A percentile compares a stretch with the other conserved stretches of the same genome.
phyloP scores from a whole-genome alignment of 2,329 filamentous ascomycete genomes.

The Lachnellula subtilissima region DNA sequence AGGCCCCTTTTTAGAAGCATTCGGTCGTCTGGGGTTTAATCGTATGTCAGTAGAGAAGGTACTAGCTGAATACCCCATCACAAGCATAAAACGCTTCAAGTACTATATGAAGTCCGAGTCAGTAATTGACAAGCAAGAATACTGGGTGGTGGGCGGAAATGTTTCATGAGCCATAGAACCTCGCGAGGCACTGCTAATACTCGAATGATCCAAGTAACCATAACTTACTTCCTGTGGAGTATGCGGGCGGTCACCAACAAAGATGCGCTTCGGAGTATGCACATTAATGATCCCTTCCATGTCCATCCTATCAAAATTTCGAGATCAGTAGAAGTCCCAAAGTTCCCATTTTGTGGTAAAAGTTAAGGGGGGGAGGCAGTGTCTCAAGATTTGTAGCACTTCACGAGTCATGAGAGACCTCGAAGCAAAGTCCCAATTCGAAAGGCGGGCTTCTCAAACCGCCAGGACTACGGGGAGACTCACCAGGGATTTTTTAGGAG shows the following conservation, averaged over 20 bases:
- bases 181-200: too few relatives aligned
- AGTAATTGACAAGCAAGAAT: not conserved
- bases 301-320: not conserved
- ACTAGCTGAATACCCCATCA: not conserved
- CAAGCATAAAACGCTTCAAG: constrained; percentile 2
- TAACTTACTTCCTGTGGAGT: not conserved
- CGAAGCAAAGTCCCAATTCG: not conserved
- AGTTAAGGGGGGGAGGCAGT: not conserved
- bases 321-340: not conserved
- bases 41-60: not conserved
- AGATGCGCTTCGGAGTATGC: not conserved
- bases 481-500: not conserved
- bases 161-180: too few relatives aligned
- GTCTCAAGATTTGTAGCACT: not conserved
- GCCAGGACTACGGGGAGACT: not conserved
- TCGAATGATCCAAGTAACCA: not conserved
- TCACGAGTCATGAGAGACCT: not conserved
- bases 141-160: not conserved
- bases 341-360: not conserved
- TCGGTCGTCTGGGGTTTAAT: not conserved
- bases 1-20: not conserved
- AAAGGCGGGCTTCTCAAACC: not conserved
- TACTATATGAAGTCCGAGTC: not conserved
- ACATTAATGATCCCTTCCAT: constrained; percentile 1
- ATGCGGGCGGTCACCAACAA: not conserved